Evolutionary conservation across 306 rosid genomes (phyloP), one percentile per base, ranked within the genome.

Genomic region (Quercus variabilis): DNA sequence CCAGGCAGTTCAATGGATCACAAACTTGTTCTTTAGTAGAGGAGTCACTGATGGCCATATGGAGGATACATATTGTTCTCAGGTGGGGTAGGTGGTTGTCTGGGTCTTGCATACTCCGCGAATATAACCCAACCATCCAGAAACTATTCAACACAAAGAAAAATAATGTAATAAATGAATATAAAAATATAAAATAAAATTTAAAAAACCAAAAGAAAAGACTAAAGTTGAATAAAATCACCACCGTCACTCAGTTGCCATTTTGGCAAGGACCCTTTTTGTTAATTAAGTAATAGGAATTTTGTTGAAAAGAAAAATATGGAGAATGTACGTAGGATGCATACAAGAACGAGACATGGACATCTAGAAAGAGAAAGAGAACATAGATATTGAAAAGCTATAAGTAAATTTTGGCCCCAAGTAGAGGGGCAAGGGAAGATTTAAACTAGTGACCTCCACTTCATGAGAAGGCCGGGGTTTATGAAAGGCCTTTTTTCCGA

Each of bases 81-180:
- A 17, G 78, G 49, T 60, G 76, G 81, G 35, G 86, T 85, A 0
- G 84, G 87, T 23, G 94, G 83, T 5, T 88, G 92, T 84, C 91
- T 96, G 17, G 98, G 97, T 78, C 88, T 90, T 23, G 99, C 99
- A 59, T 96, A 96, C 89, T 96, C 99, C 0, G 99, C 99, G 74
- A 93, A 96, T 85, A 96, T 93, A 64, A 96, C 99, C 99, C 99
- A 96, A 64, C 99, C 99, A 57, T 96, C 98, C 62, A 96, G 88
- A 86, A 93, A 93, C 99, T 96, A 82, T 26, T 82, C 21, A 38
- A 62, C 78, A 79, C 7, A 71, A 70, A 41, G 31, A 52, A 49
- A 82, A 54, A 69, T 63, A 74, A 55, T 13, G 7, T 19, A 68
- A 74, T 78, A 35, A 19, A 28, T 59, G 65, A 49, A 49, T 12